Percentiles rank a stretch among this genome's conserved stretches.
Evolutionary conservation across 2,329 filamentous ascomycete species (phyloP).

Genomic region (Xylaria sp.): DNA sequence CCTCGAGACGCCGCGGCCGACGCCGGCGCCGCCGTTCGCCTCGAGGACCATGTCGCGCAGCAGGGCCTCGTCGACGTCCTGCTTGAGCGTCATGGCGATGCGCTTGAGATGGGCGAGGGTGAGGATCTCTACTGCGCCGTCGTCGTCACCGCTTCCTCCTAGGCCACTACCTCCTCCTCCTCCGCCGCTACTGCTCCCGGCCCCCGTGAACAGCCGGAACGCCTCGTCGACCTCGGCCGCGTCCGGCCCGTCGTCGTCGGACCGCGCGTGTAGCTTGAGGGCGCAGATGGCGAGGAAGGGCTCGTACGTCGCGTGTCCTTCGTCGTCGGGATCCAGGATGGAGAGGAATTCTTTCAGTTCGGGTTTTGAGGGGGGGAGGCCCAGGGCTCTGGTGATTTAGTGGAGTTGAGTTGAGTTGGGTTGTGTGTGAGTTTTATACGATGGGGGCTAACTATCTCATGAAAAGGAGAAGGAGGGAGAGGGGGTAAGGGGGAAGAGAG

Average conservation of each 20-base stretch:
- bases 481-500: too few species aligned
- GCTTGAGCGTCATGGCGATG: slow-evolving; percentile 83
- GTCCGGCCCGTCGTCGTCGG: slow-evolving; percentile 64
- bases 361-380: slow-evolving; percentile 72
- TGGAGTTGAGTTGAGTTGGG: not conserved
- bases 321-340: slow-evolving; percentile 83
- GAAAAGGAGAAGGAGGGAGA: not conserved
- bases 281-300: slow-evolving; percentile 90
- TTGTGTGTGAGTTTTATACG: not conserved
- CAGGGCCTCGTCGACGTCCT: slow-evolving; percentile 84
- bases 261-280: slow-evolving; percentile 77
- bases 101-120: slow-evolving; percentile 81
- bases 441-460: too few species aligned
- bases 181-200: slow-evolving; percentile 43
- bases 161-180: slow-evolving; percentile 39
- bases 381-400: slow-evolving; percentile 75
- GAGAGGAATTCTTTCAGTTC: slow-evolving; percentile 82
- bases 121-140: slow-evolving; percentile 61
- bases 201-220: slow-evolving; percentile 80
- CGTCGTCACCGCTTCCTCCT: slow-evolving; percentile 36
- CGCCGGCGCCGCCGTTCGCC: slow-evolving; percentile 83
- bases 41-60: slow-evolving; percentile 95
- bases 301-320: slow-evolving; percentile 81
- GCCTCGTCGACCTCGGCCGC: slow-evolving; percentile 81
- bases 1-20: slow-evolving; percentile 75